Evolutionary conservation across 768 basidiomycete genomes (phyloP).

Genomic region (Astraeus odoratus): DNA sequence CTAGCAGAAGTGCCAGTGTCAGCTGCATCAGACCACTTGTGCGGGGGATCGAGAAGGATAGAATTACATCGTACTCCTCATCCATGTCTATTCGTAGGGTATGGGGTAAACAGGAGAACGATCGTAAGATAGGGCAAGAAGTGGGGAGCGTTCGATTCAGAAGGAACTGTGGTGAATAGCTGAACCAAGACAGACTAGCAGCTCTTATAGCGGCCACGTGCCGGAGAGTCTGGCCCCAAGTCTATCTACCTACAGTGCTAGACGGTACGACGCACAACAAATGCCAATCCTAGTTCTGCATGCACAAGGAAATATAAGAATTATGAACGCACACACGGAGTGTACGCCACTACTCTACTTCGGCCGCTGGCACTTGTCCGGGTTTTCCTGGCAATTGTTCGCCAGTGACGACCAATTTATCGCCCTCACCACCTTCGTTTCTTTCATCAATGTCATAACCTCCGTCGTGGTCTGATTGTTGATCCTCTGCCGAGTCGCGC

Average conservation of each 20-base stretch:
- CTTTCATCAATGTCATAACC: constrained; percentile 17
- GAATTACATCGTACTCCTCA: constrained; percentile 92
- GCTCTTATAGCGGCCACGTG: not conserved
- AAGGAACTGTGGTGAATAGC: too few species aligned
- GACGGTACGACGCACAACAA: too few species aligned
- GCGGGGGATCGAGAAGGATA: constrained; percentile 9
- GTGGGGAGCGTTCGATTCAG: too few species aligned
- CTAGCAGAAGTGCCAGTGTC: constrained; percentile 32
- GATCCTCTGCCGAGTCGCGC: not conserved
- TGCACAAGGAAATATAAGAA: too few species aligned
- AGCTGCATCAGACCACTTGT: constrained; percentile 11
- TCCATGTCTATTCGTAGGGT: constrained; percentile 59
- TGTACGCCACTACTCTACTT: too few species aligned
- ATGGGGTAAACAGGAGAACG: constrained; percentile 7
- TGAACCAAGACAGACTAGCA: too few species aligned
- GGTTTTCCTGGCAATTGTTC: too few species aligned
- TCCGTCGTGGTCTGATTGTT: constrained; percentile 12
- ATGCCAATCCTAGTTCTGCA: not conserved
- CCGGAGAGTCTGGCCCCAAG: not conserved
- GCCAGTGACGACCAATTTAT: not conserved
- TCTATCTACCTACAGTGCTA: not conserved
- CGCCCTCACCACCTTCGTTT: not conserved
- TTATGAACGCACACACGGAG: too few species aligned
- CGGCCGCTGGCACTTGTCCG: too few species aligned
- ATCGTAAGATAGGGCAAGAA: constrained; percentile 7